Evolutionary conservation across 345 rosid genomes (phyloP), one percentile per base, ranked within the genome.

Genomic region (Brassica incana): DNA sequence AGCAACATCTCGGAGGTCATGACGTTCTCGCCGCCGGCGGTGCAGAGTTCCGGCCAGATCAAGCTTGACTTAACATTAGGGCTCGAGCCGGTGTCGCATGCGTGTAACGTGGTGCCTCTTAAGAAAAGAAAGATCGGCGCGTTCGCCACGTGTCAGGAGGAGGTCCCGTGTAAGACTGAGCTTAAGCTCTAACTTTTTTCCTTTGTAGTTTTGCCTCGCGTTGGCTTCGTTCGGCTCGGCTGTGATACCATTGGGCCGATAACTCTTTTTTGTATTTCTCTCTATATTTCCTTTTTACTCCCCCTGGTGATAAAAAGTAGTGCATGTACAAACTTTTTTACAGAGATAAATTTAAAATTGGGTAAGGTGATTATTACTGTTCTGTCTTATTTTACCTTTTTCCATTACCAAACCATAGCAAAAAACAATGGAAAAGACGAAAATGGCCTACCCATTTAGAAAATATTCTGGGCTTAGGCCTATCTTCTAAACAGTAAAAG

Each of bases 11-110:
- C 97, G 1, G 90, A 73, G 23, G 95, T 43, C 5, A n/a, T 75
- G 69, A 8, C 56, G 10, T 16, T 48, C 2, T 82, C 83, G 15
- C 86, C 84, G 79, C 88, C 91, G 80, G 84, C 83, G 78, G 81
- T 77, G 10, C 87, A 93, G 1, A 86, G 58, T 14, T 88, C 87
- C 71, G 69, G 71, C 1, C 80, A 60, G 40, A 27, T 81, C 8
- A 76, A 71, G 80, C 85, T 91, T 69, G 94, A 92, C 83, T 84
- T 92, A 74, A 88, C 92, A 1, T 82, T 89, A 54, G 90, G 93
- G 69, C 16, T 86, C 0, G 87, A 88, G 82, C 93, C 93, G 59
- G 76, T 61, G 33, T 67, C 88, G 71, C 90, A 84, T 72, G 89
- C 71, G 8, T 58, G 52, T 52, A 84, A 80, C 85, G 88, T 88